phyloP scores from a whole-genome alignment of 768 basidiomycete genomes.

The Trametes villosa region DNA sequence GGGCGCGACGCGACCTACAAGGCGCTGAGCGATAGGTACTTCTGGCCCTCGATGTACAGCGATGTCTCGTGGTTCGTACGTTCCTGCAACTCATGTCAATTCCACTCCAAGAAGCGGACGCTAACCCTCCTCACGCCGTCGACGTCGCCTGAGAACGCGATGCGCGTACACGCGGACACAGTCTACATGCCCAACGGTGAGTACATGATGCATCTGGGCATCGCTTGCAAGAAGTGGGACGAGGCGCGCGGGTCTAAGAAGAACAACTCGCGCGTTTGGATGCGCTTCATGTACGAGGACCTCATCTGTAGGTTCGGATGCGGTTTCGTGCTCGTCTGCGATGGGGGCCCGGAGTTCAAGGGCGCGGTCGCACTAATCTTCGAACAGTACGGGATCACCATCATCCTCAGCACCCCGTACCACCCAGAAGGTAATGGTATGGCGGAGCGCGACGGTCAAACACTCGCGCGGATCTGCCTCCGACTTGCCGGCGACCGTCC shows the following conservation, averaged over 20 bases:
- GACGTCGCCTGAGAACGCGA: not conserved
- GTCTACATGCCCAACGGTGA: not conserved
- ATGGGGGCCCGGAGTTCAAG: slow-evolving; percentile 39
- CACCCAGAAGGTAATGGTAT: slow-evolving; percentile 38
- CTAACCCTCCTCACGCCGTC: slow-evolving; percentile 2
- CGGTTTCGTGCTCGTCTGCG: slow-evolving; percentile 29
- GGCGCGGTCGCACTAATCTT: slow-evolving; percentile 30
- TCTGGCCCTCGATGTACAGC: slow-evolving; percentile 26
- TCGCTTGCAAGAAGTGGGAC: not conserved
- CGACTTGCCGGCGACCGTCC: slow-evolving; percentile 25
- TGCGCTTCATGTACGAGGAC: not conserved
- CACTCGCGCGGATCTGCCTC: slow-evolving; percentile 26
- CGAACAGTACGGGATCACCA: slow-evolving; percentile 29
- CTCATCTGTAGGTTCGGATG: slow-evolving; percentile 5
- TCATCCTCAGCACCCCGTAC: slow-evolving; percentile 36
- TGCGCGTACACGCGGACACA: not conserved
- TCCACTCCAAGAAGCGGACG: slow-evolving; percentile 30
- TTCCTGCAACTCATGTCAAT: slow-evolving; percentile 41
- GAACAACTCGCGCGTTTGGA: not conserved
- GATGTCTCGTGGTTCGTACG: slow-evolving; percentile 35
- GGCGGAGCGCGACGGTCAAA: slow-evolving; percentile 36
- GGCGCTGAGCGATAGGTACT: slow-evolving; percentile 10
- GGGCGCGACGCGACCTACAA: slow-evolving; percentile 32
- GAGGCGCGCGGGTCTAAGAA: not conserved
- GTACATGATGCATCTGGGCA: not conserved